Evolutionary conservation across 2,329 filamentous ascomycete species (phyloP).

Genomic region (Fusarium setosum): DNA sequence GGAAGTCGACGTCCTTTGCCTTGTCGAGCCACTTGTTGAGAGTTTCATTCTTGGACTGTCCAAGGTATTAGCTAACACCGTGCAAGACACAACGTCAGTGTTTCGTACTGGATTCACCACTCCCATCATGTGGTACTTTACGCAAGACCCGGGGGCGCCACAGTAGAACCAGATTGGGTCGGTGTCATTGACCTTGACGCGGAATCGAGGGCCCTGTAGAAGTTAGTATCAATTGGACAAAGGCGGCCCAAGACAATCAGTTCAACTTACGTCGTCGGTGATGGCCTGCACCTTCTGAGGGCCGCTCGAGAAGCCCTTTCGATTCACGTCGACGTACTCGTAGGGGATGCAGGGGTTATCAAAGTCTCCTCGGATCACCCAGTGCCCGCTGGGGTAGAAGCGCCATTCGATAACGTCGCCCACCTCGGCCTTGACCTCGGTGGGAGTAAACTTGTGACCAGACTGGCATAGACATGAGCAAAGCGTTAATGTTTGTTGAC

Average conservation of each 20-base stretch:
- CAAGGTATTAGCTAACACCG: conserved; percentile 8
- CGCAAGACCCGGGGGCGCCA: conserved; percentile 74
- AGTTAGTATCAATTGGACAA: conserved; percentile 9
- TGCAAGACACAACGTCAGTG: too few relatives aligned
- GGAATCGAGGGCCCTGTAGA: conserved; percentile 54
- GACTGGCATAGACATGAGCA: conserved; percentile 27
- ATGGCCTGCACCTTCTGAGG: conserved; percentile 58
- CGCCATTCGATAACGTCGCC: conserved; percentile 67
- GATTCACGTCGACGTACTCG: conserved; percentile 60
- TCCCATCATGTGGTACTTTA: conserved; percentile 76
- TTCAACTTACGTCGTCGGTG: conserved; percentile 54
- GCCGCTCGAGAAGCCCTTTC: conserved; percentile 66
- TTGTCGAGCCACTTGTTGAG: conserved; percentile 59
- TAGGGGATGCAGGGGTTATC: conserved; percentile 72
- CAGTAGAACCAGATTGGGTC: conserved; percentile 78
- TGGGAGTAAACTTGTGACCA: conserved; percentile 48
- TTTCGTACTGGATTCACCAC: conserved; percentile 74
- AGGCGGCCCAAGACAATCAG: neutral
- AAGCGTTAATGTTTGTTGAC: neutral
- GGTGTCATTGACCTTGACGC: conserved; percentile 67
- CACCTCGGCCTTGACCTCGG: conserved; percentile 47
- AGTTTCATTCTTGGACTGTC: conserved; percentile 59
- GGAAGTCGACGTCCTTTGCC: conserved; percentile 60
- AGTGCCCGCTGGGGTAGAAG: conserved; percentile 73
- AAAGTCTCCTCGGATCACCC: conserved; percentile 71